phyloP scores from a whole-genome alignment of 2,329 filamentous ascomycete genomes.

The Macrophomina phaseolina region DNA sequence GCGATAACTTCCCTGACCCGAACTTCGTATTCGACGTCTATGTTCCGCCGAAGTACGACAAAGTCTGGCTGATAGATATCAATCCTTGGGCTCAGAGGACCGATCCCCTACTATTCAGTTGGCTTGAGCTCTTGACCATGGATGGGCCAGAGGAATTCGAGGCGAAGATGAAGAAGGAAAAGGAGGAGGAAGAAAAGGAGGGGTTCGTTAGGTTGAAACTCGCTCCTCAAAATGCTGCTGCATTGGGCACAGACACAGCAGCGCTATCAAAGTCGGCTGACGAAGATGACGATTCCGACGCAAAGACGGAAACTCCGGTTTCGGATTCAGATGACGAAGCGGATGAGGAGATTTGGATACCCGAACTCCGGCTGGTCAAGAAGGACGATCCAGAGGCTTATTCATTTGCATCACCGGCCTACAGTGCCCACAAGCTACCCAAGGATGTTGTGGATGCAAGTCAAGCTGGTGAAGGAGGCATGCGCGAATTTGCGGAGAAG shows the following conservation, averaged over 20 bases:
- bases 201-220: conserved; percentile 4
- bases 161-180: conserved; percentile 11
- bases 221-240: not conserved
- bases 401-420: conserved; percentile 82
- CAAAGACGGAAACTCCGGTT: not conserved
- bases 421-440: conserved; percentile 93
- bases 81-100: conserved; percentile 93
- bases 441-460: conserved; percentile 83
- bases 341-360: conserved; percentile 64
- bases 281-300: conserved; percentile 12
- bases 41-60: conserved; percentile 74
- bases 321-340: conserved; percentile 48
- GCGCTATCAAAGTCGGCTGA: not conserved
- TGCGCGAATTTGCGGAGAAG: conserved; percentile 69
- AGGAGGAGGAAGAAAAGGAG: conserved; percentile 5
- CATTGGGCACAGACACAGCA: not conserved
- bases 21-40: conserved; percentile 94
- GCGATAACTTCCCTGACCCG: conserved; percentile 79
- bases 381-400: conserved; percentile 88
- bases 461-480: conserved; percentile 66
- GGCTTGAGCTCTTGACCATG: conserved; percentile 82
- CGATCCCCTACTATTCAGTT: conserved; percentile 86
- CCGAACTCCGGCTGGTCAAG: conserved; percentile 82
- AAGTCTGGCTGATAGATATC: conserved; percentile 87
- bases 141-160: conserved; percentile 61